phyloP scores from a whole-genome alignment of 495 filamentous ascomycete genomes.

The Lepidopterella palustris region DNA sequence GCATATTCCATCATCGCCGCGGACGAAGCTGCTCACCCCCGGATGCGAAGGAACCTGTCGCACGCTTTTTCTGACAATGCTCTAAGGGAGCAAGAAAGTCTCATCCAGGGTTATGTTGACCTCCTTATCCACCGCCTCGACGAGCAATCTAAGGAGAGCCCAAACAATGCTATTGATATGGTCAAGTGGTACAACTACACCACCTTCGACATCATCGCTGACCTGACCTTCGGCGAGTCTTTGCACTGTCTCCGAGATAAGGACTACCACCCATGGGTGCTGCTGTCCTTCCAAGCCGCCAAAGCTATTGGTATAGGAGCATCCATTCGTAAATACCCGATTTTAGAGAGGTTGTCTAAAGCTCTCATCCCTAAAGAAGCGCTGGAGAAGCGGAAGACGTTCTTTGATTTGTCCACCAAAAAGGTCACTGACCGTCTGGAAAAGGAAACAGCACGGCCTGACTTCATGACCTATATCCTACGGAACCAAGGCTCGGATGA shows the following conservation, averaged over 20 bases:
- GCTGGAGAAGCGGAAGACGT: conserved; percentile 6
- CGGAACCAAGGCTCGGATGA: conserved; percentile 24
- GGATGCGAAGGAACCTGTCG: conserved; percentile 42
- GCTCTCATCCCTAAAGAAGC: conserved; percentile 5
- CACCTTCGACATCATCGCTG: conserved; percentile 56
- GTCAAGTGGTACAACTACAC: conserved; percentile 45
- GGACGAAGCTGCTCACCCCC: conserved; percentile 42
- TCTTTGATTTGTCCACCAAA: neutral
- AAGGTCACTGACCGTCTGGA: conserved; percentile 17
- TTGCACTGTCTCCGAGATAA: conserved; percentile 44
- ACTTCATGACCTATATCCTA: conserved; percentile 38
- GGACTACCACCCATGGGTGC: conserved; percentile 37
- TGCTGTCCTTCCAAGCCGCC: conserved; percentile 31
- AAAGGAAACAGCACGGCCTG: conserved; percentile 14
- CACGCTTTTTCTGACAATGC: conserved; percentile 48
- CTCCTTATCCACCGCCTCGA: conserved; percentile 35
- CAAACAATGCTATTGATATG: conserved; percentile 34
- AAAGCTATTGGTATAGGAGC: conserved; percentile 14
- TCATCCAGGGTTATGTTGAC: conserved; percentile 42
- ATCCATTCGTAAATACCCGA: conserved; percentile 10
- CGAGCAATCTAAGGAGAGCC: conserved; percentile 11
- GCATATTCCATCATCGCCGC: conserved; percentile 27
- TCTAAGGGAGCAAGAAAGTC: conserved; percentile 43
- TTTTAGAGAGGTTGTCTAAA: neutral
- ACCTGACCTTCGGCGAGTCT: conserved; percentile 49